Percentiles rank a stretch among this genome's conserved stretches.
Conservation (phyloP, 1,284 basidiomycete genomes). For the Serendipita sp. region DNA sequence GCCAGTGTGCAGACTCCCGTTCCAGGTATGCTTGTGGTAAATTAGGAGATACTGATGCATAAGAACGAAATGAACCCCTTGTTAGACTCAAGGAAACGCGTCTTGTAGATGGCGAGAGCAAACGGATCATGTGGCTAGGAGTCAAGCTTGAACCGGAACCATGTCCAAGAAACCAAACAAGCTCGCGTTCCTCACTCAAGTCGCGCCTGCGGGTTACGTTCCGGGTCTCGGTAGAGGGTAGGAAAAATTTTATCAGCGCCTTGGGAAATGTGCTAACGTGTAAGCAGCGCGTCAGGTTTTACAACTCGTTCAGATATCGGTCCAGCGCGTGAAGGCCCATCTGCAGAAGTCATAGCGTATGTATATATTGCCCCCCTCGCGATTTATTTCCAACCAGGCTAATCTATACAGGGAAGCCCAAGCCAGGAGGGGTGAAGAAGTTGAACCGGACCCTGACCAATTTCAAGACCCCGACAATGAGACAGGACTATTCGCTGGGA, state of each 20-base stretch:
- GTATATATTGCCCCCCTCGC: slow-evolving; percentile 20
- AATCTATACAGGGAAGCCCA: slow-evolving; percentile 52
- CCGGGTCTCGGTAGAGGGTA: slow-evolving; percentile 92
- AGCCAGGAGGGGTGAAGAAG: slow-evolving; percentile 71
- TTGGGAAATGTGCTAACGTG: slow-evolving; percentile 4
- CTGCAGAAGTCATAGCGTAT: slow-evolving; percentile 74
- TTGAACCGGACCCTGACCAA: slow-evolving; percentile 74
- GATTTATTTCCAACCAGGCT: background rate
- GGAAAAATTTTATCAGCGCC: slow-evolving; percentile 18
- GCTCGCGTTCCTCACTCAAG: slow-evolving; percentile 70
- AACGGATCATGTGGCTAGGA: background rate
- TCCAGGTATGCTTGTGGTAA: background rate
- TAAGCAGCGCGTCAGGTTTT: slow-evolving; percentile 80
- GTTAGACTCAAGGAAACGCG: background rate
- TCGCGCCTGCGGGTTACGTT: slow-evolving; percentile 86
- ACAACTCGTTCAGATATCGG: slow-evolving; percentile 98
- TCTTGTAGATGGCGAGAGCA: background rate
- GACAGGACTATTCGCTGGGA: slow-evolving; percentile 88
- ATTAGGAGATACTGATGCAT: background rate
- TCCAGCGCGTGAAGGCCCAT: slow-evolving; percentile 87
- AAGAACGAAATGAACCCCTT: background rate
- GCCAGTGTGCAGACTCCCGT: background rate
- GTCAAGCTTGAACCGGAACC: slow-evolving; percentile 1
- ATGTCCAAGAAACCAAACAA: slow-evolving; percentile 43
- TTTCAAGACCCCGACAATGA: slow-evolving; percentile 98